Evolutionary conservation across 192 early-diverging fungal genomes (phyloP), one percentile per base, ranked within the genome.

Genomic region (Paraglomus brasilianum): DNA sequence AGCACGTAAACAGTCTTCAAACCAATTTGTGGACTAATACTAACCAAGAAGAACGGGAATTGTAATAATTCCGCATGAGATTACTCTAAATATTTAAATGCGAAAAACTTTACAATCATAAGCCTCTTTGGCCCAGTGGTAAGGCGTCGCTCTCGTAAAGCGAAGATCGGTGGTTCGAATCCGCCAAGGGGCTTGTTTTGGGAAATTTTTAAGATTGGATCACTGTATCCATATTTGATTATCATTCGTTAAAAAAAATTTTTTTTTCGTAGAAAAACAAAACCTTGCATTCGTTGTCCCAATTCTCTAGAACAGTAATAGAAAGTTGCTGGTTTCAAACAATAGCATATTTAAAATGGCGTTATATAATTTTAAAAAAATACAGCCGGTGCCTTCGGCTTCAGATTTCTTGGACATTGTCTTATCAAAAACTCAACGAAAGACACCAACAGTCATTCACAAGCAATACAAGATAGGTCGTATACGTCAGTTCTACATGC

Each of bases 401-500:
- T 76, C 79, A 45, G 97, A 97, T 82, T 98, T 99, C 82, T 78
- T 99, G 78, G 96, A 99, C 86, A 98, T 98, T 80, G 87, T 95
- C 66, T 83, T 98, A 78, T 94, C 91, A 47, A 97, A 97, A 86
- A 98, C 96, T 13, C 96, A 99, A 84, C 89, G 97, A 80, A 99
- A 99, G 80, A 95, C 92, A 17, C 91, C 94, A 15, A 93, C 94
- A 17, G 91, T 98, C 56, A 87, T 99, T 70, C 97, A 99, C 81
- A 93, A 94, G 40, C 89, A 93, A 71, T 99, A 96, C 85, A 91
- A 95, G 76, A 99, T 99, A 82, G 89, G 92, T 22, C 83, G 97
- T 70, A 99, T 99, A 73, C 80, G 96, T 52, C 89, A 93, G 74
- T 99, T 99, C 76, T 99, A 99, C 75, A 98, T 98, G 95, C 90